These are phyloP conservation scores for Paramecium caudatum DNA, from an alignment of 73 alveolate genomes.

Conservation along the genomic window DNA sequence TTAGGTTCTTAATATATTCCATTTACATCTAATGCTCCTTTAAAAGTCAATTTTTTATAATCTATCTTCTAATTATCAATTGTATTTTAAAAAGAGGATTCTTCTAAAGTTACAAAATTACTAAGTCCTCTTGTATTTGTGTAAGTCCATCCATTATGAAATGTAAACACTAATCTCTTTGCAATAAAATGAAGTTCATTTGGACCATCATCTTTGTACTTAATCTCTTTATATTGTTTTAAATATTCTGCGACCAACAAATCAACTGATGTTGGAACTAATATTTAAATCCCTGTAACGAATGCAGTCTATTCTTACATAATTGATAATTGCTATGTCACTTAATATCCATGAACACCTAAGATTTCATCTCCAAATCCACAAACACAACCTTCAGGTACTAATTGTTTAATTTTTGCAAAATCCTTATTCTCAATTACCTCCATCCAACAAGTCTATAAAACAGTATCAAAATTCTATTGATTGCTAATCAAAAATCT, in stretches of 20 bases:
- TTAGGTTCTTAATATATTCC: constrained; percentile 21
- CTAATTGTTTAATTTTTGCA: neutral
- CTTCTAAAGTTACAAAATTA: constrained; percentile 53
- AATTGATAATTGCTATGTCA: neutral
- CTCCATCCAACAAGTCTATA: neutral
- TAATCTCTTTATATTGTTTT: neutral
- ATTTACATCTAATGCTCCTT: constrained; percentile 63
- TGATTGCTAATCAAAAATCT: constrained; percentile 33
- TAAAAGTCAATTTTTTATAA: constrained; percentile 3
- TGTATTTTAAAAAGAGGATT: neutral
- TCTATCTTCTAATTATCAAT: constrained; percentile 32
- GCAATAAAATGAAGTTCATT: constrained; percentile 3
- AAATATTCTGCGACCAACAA: neutral
- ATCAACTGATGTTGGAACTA: constrained; percentile 13
- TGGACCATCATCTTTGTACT: constrained; percentile 31
- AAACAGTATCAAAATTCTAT: neutral
- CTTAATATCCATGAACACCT: neutral
- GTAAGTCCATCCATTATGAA: constrained; percentile 67
- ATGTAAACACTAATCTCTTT: constrained; percentile 44
- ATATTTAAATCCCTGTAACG: neutral
- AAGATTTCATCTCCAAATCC: constrained; percentile 34
- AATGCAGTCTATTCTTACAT: constrained; percentile 4
- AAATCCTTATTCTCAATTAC: constrained; percentile 17
- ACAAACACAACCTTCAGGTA: constrained; percentile 35
- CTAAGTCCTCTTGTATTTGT: constrained; percentile 62